Conservation (phyloP, 768 basidiomycete species). For the Cystobasidium tubakii region DNA sequence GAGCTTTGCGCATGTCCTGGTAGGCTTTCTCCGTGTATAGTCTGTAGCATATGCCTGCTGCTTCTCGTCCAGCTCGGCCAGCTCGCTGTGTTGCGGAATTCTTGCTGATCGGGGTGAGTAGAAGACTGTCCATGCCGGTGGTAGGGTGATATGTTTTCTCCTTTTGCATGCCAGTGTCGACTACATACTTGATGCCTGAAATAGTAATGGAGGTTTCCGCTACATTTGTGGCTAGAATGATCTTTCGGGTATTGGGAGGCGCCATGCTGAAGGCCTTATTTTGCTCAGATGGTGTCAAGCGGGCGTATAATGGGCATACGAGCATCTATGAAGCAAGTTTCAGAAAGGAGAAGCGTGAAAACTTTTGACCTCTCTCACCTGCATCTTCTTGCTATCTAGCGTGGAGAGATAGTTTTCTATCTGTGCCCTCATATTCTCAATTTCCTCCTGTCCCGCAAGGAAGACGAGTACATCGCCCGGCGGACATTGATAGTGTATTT, state of each 20-base stretch:
- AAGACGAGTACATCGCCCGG: constrained; percentile 89
- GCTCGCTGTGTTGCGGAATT: constrained; percentile 80
- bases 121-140: constrained; percentile 71
- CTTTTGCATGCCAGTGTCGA: constrained; percentile 92
- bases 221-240: constrained; percentile 94
- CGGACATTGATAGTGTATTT: constrained; percentile 74
- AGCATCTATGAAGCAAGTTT: constrained; percentile 56
- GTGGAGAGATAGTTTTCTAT: constrained; percentile 52
- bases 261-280: constrained; percentile 67
- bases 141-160: constrained; percentile 66
- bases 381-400: constrained; percentile 20
- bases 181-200: constrained; percentile 87
- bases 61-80: constrained; percentile 93
- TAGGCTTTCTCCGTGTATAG: constrained; percentile 82
- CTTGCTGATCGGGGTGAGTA: constrained; percentile 75
- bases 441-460: constrained; percentile 92
- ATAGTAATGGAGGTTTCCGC: constrained; percentile 98
- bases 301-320: constrained; percentile 76
- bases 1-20: constrained; percentile 59
- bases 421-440: constrained; percentile 74
- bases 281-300: constrained; percentile 71
- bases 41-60: constrained; percentile 79
- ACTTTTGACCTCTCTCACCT: constrained; percentile 11
- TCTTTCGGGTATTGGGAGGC: constrained; percentile 68
- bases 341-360: background rate